A percentile compares a stretch with the other conserved stretches of the same genome.
Conservation (phyloP, 129 eudicot species). For the Oenanthe sinensis region DNA sequence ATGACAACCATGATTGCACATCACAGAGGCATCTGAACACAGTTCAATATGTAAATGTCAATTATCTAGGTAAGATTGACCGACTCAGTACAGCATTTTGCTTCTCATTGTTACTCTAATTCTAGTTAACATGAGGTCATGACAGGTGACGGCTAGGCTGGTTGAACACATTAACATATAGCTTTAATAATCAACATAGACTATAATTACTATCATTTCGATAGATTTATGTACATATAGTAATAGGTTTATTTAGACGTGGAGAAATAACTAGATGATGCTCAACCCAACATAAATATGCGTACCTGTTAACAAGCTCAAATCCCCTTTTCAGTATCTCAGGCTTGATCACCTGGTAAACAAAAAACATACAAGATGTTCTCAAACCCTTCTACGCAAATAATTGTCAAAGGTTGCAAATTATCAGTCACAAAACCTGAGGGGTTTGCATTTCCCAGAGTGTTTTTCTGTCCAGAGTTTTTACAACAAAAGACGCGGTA, state of each 20-base stretch:
- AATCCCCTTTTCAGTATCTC: conserved; percentile 85
- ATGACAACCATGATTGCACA: neutral
- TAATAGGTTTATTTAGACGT: neutral
- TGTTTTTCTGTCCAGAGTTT: conserved; percentile 83
- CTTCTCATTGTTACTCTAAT: neutral
- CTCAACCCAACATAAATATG: neutral
- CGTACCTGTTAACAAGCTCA: conserved; percentile 90
- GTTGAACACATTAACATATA: neutral
- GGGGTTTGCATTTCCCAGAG: conserved; percentile 99
- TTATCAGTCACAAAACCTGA: conserved; percentile 43
- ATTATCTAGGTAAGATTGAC: neutral
- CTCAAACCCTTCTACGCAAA: neutral
- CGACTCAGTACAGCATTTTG: neutral
- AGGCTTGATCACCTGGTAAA: conserved; percentile 73
- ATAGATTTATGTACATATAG: neutral
- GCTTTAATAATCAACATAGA: neutral
- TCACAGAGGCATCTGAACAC: neutral
- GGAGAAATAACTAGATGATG: neutral
- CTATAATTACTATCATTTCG: neutral
- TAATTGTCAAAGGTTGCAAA: neutral
- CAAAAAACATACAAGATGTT: conserved; percentile 2
- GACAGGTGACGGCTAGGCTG: neutral
- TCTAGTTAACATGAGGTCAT: neutral
- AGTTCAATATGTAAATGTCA: neutral
- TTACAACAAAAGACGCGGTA: conserved; percentile 73